Base-by-base conservation (phyloP, 1,284 basidiomycete species). In the Pseudozyma tsukubaensis region DNA sequence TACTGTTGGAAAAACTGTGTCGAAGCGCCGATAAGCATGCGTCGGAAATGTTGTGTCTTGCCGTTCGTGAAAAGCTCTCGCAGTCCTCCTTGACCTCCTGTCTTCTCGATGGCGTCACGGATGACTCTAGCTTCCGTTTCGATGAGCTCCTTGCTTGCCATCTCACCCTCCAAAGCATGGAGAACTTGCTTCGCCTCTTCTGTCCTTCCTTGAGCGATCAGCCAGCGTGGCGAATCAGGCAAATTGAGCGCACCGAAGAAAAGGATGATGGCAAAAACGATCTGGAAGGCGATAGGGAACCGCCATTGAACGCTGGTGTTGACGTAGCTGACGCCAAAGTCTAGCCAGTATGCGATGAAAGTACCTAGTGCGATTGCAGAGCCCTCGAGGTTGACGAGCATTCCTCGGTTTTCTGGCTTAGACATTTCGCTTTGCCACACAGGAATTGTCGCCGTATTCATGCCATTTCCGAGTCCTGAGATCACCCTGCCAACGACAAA, bases 191-290 rank as follows among this genome's bases (percentile, higher is more conserved):
- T 66, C 1, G 79, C 79, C 24, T 80, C 78, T 18, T 57, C 50
- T 13, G 57, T 52, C 6, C 56, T 24, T 8, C 78, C 79, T 9
- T 70, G 51, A 4, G 77, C 49, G 40, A 80, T 32, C n/a, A 80
- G 69, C 79, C 79, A 80, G 39, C 79, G 78, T 0, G 79, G 79
- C 18, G 76, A 76, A 44, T 80, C 79, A 19, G 79, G 79, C 35
- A 80, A 50, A 21, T 64, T 35, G 18, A 77, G 59, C 3, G 74
- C 78, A 18, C 75, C 74, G 19, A 77, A 18, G 37, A 78, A 64
- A 9, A 79, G 39, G 12, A 81, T 12, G 8, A 90, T 60, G 1
- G 89, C 89, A 47, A 91, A 87, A 9, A 89, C 43, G 44, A 78
- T 61, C 62, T 81, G 79, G 62, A 78, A 70, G 2, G 79, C 79